phyloP scores from a whole-genome alignment of 177 flowering plant species.

The Tripterygium wilfordii region DNA sequence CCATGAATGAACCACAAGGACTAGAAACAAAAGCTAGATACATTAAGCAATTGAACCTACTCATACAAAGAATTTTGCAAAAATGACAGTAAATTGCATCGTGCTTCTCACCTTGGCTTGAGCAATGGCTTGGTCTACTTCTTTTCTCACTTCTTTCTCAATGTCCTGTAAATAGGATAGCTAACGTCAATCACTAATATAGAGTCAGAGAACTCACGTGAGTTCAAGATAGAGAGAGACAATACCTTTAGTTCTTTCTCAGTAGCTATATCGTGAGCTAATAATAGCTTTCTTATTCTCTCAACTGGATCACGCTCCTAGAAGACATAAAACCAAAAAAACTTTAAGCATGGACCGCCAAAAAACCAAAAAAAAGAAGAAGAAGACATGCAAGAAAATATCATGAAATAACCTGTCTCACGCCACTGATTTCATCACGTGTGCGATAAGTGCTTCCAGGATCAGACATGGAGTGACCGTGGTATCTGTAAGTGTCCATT shows the following conservation, averaged over 20 bases:
- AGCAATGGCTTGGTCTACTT: slow-evolving; percentile 93
- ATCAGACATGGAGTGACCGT: slow-evolving; percentile 99
- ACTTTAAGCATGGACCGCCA: not conserved
- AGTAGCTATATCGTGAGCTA: slow-evolving; percentile 83
- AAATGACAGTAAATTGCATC: not conserved
- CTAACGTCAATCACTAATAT: too few relatives aligned
- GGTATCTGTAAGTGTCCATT: slow-evolving; percentile 99
- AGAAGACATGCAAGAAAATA: not conserved
- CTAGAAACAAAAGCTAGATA: not conserved
- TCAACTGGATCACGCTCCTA: slow-evolving; percentile 99
- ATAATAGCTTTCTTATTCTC: slow-evolving; percentile 71
- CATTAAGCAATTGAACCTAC: too few relatives aligned
- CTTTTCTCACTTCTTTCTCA: slow-evolving; percentile 80
- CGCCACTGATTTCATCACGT: slow-evolving; percentile 90
- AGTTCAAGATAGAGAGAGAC: not conserved
- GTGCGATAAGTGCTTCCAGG: slow-evolving; percentile 99
- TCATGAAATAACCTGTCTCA: slow-evolving; percentile 65
- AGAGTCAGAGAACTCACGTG: too few relatives aligned
- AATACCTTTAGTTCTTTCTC: slow-evolving; percentile 89
- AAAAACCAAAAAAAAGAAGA: not conserved
- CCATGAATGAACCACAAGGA: not conserved
- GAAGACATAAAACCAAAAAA: not conserved
- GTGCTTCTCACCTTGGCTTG: slow-evolving; percentile 72
- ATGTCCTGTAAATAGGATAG: slow-evolving; percentile 56
- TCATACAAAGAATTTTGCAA: not conserved